Evolutionary conservation across 495 filamentous ascomycete species (phyloP).

Genomic region (Penicillium canariense): DNA sequence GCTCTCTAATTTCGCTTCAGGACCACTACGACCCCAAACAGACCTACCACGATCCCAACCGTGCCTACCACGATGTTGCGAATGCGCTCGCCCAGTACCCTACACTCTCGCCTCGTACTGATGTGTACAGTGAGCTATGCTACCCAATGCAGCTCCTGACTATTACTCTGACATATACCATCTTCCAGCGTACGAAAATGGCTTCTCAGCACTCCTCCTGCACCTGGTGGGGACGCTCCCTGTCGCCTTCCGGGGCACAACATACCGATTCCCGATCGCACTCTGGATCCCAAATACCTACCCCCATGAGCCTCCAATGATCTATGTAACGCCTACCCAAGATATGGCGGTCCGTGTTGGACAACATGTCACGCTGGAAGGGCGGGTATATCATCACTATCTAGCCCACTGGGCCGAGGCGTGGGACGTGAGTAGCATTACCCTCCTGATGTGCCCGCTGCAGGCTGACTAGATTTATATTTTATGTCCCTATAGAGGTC

Average conservation of each 20-base stretch:
- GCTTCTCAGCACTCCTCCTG: conserved; percentile 80
- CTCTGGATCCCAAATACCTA: conserved; percentile 97
- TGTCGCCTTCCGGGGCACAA: conserved; percentile 80
- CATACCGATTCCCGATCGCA: conserved; percentile 87
- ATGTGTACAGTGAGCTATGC: conserved; percentile 80
- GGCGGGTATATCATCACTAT: conserved; percentile 93
- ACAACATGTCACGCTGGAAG: conserved; percentile 93
- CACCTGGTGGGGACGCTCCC: conserved; percentile 85
- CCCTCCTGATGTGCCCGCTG: neutral
- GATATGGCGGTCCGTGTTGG: conserved; percentile 88
- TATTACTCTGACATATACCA: conserved; percentile 1
- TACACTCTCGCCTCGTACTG: conserved; percentile 83
- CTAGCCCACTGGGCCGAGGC: conserved; percentile 82
- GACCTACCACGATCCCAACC: conserved; percentile 87
- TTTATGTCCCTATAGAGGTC: conserved; percentile 62
- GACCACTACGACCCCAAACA: conserved; percentile 89
- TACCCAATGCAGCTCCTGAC: neutral
- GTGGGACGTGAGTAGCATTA: conserved; percentile 75
- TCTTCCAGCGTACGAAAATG: conserved; percentile 77
- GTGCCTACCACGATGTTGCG: conserved; percentile 88
- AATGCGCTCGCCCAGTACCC: conserved; percentile 78
- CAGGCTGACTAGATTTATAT: conserved; percentile 6
- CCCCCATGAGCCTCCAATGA: conserved; percentile 77
- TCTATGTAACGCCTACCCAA: conserved; percentile 83
- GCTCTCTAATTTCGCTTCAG: conserved; percentile 41